Percentiles rank a stretch among this genome's conserved stretches.
Conservation (phyloP, 1,284 basidiomycete genomes). For the Ustilago crameri region DNA sequence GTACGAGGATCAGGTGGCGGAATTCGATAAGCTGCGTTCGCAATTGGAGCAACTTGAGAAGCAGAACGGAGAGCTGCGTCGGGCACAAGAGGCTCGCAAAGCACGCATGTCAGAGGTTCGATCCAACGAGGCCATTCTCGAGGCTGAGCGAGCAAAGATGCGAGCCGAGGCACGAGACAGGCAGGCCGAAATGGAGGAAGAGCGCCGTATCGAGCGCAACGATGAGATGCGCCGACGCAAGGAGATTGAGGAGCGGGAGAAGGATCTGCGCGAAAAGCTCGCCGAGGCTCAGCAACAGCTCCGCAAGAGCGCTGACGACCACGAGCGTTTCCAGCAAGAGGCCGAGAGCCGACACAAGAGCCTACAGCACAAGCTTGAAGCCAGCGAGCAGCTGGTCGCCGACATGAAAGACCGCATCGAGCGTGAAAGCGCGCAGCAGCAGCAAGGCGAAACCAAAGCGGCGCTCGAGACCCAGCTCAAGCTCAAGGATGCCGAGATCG, state of each 20-base stretch:
- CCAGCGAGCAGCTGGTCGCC: slow-evolving; percentile 45
- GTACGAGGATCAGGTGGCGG: slow-evolving; percentile 65
- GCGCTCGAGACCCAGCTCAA: slow-evolving; percentile 47
- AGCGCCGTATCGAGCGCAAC: slow-evolving; percentile 50
- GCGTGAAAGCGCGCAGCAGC: slow-evolving; percentile 37
- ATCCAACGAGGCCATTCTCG: slow-evolving; percentile 42
- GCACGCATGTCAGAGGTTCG: slow-evolving; percentile 39
- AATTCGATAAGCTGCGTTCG: slow-evolving; percentile 65
- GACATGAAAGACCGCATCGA: slow-evolving; percentile 40
- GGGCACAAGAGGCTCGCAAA: slow-evolving; percentile 38
- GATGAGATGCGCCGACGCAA: slow-evolving; percentile 60
- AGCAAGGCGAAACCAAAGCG: slow-evolving; percentile 41
- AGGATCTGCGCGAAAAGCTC: slow-evolving; percentile 39
- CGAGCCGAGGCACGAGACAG: slow-evolving; percentile 73
- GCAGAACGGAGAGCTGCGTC: slow-evolving; percentile 43
- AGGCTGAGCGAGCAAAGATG: slow-evolving; percentile 70
- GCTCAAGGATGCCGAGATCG: slow-evolving; percentile 58
- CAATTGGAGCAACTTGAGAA: slow-evolving; percentile 51
- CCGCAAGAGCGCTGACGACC: slow-evolving; percentile 71
- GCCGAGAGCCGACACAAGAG: slow-evolving; percentile 38
- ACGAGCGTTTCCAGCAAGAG: slow-evolving; percentile 70
- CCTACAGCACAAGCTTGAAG: slow-evolving; percentile 46
- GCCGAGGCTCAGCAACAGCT: slow-evolving; percentile 61
- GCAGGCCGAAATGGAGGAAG: slow-evolving; percentile 70
- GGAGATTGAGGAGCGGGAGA: slow-evolving; percentile 51